These are phyloP conservation scores for Hansenula lynferdii DNA, from an alignment of 1,139 yeast genomes.

Conservation along the genomic window DNA sequence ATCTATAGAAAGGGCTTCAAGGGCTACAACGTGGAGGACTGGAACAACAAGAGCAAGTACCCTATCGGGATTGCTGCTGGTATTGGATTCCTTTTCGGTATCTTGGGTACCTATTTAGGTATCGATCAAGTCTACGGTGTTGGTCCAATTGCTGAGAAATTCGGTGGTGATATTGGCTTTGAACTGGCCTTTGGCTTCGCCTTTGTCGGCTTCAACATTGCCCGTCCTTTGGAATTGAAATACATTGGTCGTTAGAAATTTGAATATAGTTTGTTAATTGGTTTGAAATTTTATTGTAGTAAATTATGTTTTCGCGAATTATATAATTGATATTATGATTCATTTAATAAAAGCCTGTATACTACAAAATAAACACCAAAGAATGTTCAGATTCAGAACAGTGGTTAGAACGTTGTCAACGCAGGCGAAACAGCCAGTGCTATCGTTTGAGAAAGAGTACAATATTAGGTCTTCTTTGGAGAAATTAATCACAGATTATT, in stretches of 20 bases:
- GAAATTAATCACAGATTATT: constrained; percentile 44
- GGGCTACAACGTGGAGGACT: constrained; percentile 60
- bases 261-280: not conserved
- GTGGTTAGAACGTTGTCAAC: not conserved
- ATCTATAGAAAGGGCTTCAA: constrained; percentile 60
- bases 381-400: not conserved
- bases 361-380: not conserved
- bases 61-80: constrained; percentile 79
- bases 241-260: constrained; percentile 42
- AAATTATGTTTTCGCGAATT: not conserved
- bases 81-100: constrained; percentile 77
- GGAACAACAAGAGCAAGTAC: constrained; percentile 48
- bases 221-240: constrained; percentile 69
- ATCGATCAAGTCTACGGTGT: constrained; percentile 82
- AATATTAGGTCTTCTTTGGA: constrained; percentile 47
- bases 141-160: constrained; percentile 58
- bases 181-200: constrained; percentile 73
- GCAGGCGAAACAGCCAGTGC: not conserved
- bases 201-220: constrained; percentile 53
- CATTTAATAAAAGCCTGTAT: not conserved
- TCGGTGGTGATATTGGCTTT: constrained; percentile 86
- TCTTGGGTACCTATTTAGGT: constrained; percentile 80
- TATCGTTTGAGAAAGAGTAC: constrained; percentile 35
- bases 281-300: not conserved
- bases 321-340: too few species aligned